Evolutionary conservation across 2,329 filamentous ascomycete species (phyloP).

Genomic region (Alternaria arbusti): DNA sequence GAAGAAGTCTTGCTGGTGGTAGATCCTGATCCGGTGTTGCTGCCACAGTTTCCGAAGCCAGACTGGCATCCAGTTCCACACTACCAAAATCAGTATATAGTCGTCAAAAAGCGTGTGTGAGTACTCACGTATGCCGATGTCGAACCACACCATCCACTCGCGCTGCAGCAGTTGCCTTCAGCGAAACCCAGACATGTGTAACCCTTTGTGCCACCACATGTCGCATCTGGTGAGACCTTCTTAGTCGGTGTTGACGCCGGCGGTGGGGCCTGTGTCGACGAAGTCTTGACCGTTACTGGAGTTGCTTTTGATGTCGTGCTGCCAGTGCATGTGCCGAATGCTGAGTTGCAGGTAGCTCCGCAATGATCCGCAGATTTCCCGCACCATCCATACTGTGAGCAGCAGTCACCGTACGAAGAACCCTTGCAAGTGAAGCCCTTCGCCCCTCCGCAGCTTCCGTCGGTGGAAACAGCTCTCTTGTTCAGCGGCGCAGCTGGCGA

Average conservation of each 20-base stretch:
- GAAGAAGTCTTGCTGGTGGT: slow-evolving; percentile 23
- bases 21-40: slow-evolving; percentile 17
- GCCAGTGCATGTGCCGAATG: slow-evolving; percentile 38
- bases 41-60: slow-evolving; percentile 39
- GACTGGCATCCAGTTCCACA: slow-evolving; percentile 43
- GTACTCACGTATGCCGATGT: slow-evolving; percentile 29
- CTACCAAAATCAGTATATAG: slow-evolving; percentile 18
- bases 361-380: slow-evolving; percentile 37
- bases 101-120: not conserved
- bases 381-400: slow-evolving; percentile 52
- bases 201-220: slow-evolving; percentile 40
- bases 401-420: slow-evolving; percentile 54
- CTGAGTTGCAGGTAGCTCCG: slow-evolving; percentile 12
- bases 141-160: slow-evolving; percentile 50
- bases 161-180: slow-evolving; percentile 49
- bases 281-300: slow-evolving; percentile 1
- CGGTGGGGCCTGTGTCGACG: slow-evolving; percentile 20
- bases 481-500: slow-evolving; percentile 15
- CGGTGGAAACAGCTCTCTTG: slow-evolving; percentile 44
- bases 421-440: slow-evolving; percentile 52
- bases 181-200: slow-evolving; percentile 24
- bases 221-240: slow-evolving; percentile 39
- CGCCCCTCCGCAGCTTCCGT: slow-evolving; percentile 52
- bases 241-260: slow-evolving; percentile 28
- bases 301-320: slow-evolving; percentile 5